Conservation (phyloP, 1,284 basidiomycete species). For the Trichosporon faecale region DNA sequence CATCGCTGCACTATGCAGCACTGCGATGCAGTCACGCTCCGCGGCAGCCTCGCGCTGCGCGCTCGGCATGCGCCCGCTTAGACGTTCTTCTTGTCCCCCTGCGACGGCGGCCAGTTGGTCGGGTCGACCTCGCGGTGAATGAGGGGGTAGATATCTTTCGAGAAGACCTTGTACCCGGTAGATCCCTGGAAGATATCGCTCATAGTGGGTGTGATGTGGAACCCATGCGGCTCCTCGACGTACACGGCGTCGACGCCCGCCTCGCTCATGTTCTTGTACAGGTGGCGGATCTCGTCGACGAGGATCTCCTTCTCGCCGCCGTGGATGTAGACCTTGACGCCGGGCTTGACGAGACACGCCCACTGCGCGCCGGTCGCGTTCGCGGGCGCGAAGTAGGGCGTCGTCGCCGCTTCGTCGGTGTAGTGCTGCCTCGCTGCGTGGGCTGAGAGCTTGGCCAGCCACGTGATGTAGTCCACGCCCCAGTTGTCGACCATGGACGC, state of each 20-base stretch:
- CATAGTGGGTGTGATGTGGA: slow-evolving; percentile 6
- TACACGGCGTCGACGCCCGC: slow-evolving; percentile 15
- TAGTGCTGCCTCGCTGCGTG: slow-evolving; percentile 14
- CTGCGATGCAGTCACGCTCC: no score
- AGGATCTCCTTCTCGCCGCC: slow-evolving; percentile 18
- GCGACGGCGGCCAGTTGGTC: slow-evolving; percentile 4
- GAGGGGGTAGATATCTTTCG: slow-evolving; percentile 1
- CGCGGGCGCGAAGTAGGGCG: slow-evolving; percentile 17
- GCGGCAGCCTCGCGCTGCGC: not conserved
- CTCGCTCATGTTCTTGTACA: slow-evolving; percentile 14
- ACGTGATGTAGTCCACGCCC: slow-evolving; percentile 15
- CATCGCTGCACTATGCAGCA: no score
- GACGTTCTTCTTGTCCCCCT: slow-evolving; percentile 6
- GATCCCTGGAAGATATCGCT: not conserved
- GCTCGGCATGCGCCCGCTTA: not conserved
- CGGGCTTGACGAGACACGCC: slow-evolving; percentile 3
- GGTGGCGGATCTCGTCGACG: slow-evolving; percentile 19
- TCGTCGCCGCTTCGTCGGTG: not conserved
- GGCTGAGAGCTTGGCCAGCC: not conserved
- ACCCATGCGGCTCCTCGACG: slow-evolving; percentile 15
- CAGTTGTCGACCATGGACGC: slow-evolving; percentile 13
- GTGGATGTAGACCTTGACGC: slow-evolving; percentile 18
- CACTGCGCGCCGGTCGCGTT: slow-evolving; percentile 7
- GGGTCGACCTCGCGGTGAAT: slow-evolving; percentile 6
- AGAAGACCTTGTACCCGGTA: not conserved